These are phyloP conservation scores for Clarireedia monteithiana DNA, from an alignment of 2,329 filamentous ascomycete species.

Conservation along the genomic window DNA sequence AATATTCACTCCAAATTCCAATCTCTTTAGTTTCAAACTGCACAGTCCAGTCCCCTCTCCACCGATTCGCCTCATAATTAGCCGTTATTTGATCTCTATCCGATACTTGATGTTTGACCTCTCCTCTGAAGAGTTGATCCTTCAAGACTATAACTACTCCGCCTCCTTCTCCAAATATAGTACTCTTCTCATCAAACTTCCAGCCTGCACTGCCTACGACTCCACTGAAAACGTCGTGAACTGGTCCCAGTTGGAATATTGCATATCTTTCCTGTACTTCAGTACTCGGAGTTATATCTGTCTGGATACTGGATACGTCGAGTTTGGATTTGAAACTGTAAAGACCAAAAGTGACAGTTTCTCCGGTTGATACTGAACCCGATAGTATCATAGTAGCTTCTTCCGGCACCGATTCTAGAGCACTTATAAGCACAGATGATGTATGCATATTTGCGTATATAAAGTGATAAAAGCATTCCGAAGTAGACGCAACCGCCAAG, in stretches of 20 bases:
- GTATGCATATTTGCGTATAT: background rate
- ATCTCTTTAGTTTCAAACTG: background rate
- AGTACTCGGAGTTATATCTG: background rate
- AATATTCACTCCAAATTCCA: background rate
- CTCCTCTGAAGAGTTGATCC: background rate
- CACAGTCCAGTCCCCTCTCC: background rate
- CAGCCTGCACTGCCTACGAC: background rate
- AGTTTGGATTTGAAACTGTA: background rate
- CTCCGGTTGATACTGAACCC: background rate
- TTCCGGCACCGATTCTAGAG: background rate
- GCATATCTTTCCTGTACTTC: background rate
- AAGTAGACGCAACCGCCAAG: background rate
- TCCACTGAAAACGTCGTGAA: background rate
- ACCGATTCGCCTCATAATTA: background rate
- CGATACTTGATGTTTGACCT: background rate
- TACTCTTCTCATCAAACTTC: background rate
- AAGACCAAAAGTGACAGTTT: background rate
- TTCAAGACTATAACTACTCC: background rate
- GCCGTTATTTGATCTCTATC: no score
- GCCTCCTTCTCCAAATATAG: background rate
- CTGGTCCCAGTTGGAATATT: background rate
- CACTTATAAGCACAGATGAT: background rate
- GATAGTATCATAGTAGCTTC: background rate
- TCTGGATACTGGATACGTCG: background rate
- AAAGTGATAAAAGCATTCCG: background rate